Evolutionary conservation across 345 rosid genomes (phyloP).

Genomic region (Eucalyptus paniculata): DNA sequence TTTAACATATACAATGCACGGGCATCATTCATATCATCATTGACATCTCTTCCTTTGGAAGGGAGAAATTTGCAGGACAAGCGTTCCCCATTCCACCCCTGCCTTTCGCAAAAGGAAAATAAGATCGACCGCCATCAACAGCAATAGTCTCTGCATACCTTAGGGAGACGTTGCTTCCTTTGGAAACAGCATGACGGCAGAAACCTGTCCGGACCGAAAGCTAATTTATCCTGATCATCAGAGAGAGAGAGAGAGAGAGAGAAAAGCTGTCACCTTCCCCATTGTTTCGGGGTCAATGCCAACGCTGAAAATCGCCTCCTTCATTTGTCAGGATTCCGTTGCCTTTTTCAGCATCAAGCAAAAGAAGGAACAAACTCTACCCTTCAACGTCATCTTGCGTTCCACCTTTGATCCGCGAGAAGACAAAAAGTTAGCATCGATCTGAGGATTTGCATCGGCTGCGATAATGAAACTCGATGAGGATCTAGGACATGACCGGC

Average conservation of each 20-base stretch:
- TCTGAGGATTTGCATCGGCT: neutral
- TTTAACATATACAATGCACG: neutral
- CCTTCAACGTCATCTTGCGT: neutral
- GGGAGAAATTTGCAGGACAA: neutral
- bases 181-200: neutral
- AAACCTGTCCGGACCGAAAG: neutral
- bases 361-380: neutral
- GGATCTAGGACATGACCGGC: conserved; percentile 50
- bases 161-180: neutral
- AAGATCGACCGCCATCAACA: neutral
- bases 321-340: neutral
- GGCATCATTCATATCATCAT: neutral
- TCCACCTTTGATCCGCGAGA: neutral
- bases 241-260: neutral
- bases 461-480: conserved; percentile 51
- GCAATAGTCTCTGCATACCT: neutral
- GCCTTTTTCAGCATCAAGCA: neutral
- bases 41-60: neutral
- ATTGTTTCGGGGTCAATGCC: neutral
- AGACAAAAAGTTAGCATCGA: neutral
- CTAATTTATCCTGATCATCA: neutral
- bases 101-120: neutral
- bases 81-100: neutral
- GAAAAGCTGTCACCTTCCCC: neutral
- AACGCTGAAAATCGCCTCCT: neutral